Percentiles rank a stretch among this genome's conserved stretches.
phyloP scores from a whole-genome alignment of 805 yeast genomes.

The Saturnispora dispora region DNA sequence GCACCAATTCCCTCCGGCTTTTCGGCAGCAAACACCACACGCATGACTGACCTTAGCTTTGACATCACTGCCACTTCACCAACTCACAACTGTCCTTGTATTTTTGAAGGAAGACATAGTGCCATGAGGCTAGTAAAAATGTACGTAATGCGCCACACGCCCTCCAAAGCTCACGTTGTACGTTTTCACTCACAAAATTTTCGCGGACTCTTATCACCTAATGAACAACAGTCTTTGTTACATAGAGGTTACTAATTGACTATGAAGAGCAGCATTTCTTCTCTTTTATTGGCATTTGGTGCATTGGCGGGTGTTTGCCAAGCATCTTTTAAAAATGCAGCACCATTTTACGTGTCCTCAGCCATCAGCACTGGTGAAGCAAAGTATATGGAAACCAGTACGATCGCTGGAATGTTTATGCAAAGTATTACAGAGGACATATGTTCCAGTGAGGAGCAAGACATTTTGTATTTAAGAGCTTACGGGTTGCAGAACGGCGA shows the following conservation, averaged over 20 bases:
- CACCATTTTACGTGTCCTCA: constrained; percentile 23
- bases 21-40: constrained; percentile 50
- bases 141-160: not conserved
- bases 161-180: constrained; percentile 24
- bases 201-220: constrained; percentile 43
- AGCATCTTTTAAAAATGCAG: constrained; percentile 19
- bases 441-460: constrained; percentile 12
- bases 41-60: constrained; percentile 40
- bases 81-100: not conserved
- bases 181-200: constrained; percentile 37
- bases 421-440: constrained; percentile 12
- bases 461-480: constrained; percentile 14
- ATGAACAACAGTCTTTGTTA: constrained; percentile 51
- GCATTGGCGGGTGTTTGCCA: not conserved
- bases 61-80: not conserved
- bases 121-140: not conserved
- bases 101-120: not conserved
- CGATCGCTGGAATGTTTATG: constrained; percentile 5
- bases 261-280: not conserved
- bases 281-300: not conserved
- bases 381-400: constrained; percentile 16
- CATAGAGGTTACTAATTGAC: constrained; percentile 47
- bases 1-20: constrained; percentile 87
- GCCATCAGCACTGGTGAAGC: constrained; percentile 5
- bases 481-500: constrained; percentile 17